Base-by-base conservation (phyloP, 495 filamentous ascomycete genomes). In the Penicillium lagena region DNA sequence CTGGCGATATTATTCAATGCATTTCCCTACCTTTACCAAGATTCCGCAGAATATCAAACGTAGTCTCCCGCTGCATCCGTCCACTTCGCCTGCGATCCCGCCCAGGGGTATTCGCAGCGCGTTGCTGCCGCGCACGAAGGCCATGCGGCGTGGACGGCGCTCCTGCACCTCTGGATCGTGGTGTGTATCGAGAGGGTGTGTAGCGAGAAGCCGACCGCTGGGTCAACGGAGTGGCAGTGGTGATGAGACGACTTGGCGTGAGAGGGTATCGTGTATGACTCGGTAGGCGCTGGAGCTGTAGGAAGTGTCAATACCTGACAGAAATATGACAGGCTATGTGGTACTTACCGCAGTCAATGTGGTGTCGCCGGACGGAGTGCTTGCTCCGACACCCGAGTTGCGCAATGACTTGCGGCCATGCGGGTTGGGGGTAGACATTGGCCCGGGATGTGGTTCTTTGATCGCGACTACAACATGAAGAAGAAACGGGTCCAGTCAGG, bases 21-120 rank as follows among this genome's bases (percentile, higher is more conserved):
- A 44, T 45, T 29, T 29, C 49, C 59, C 22, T 68, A 63, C 78
- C 70, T 64, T 71, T 78, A 41, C 84, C 82, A 9, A 93, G 68
- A 42, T 80, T 78, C 27, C 80, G 74, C 28, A 91, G 58, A 14
- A 81, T 68, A 56, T 89, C 82, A 42, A 86, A 80, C 7, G 86
- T 86, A 7, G 87, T 89, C 60, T 90, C 86, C 36, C 86, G 76
- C 55, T 84, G 80, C 47, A 83, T 68, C 34, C 80, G 73, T 14
- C 78, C 70, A 50, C 84, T 89, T 43, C 75, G 75, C 40, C 87
- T 71, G 4, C 85, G 76, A 40, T 77, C 72, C n/a, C 77, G 72
- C 17, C 77, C 83, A 22, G 87, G 86, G 0, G 87, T 90, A 46
- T 82, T 76, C n/a, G 82, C 84, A n/a, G 83, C 78, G 32, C 85